Evolutionary conservation across 139 green algal species (phyloP), one percentile per base, ranked within the genome.

Genomic region (Volvox africanus): DNA sequence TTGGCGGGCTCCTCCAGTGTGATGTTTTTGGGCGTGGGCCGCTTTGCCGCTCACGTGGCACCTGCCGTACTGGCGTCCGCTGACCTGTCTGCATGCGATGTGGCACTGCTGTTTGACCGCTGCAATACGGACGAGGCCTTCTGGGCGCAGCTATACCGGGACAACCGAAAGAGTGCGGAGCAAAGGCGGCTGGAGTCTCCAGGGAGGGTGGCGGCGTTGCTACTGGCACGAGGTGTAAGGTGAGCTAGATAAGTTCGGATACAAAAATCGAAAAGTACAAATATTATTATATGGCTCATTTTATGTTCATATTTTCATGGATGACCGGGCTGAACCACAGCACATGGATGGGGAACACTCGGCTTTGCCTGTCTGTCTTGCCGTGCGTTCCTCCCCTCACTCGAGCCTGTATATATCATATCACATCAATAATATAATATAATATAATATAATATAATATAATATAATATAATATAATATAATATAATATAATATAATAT

Each of bases 101-200:
- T 87, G n/a, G 92, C 92, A 22, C 36, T 95, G 50, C 78, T 95
- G 61, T 88, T 94, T 2, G 93, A 93, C 35, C 91, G 91, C 33
- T 92, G 91, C 32, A 94, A 94, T 78, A 94, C 92, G 35, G 82
- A 89, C 26, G 75, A 2, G 22, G 92, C 92, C 5, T 91, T 91
- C 55, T 92, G 92, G 90, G 87, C 77, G n/a, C 92, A 94, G 89
- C 73, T 94, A 77, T 94, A 94, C 82, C 69, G 92, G 16, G 92
- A 94, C 77, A 94, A 94, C 87, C 82, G 92, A 37, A 94, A 94
- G 82, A 90, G 75, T 32, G 32, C 87, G 67, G 68, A 87, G 61
- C 77, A 91, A 82, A 22, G 87, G 44, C 35, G 44, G 33, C 77
- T 93, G 68, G 92, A 94, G 87, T 44, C 55, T 33, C 87, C 92